Conservation (phyloP, 495 filamentous ascomycete species). For the Tuber magnatum region DNA sequence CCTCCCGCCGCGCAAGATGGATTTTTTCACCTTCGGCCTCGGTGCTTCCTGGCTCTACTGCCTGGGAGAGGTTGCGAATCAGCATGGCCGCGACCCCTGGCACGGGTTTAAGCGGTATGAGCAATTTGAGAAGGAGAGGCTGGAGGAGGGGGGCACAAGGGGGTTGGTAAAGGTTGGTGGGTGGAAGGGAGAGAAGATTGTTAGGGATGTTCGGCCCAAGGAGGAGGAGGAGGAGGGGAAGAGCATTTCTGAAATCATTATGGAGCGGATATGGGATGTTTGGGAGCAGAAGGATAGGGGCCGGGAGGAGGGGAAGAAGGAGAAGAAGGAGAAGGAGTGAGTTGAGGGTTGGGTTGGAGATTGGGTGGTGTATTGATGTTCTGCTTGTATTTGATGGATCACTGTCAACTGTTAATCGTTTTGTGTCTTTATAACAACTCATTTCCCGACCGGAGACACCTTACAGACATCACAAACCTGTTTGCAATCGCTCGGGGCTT, state of each 20-base stretch:
- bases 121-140: conserved; percentile 36
- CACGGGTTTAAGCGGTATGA: conserved; percentile 45
- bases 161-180: conserved; percentile 34
- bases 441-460: neutral
- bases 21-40: conserved; percentile 58
- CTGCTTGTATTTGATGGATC: neutral
- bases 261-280: conserved; percentile 78
- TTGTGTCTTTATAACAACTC: neutral
- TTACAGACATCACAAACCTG: neutral
- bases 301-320: conserved; percentile 32
- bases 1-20: conserved; percentile 75
- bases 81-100: conserved; percentile 46
- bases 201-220: conserved; percentile 63
- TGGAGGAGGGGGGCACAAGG: conserved; percentile 24
- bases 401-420: neutral
- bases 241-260: conserved; percentile 74
- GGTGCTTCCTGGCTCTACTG: conserved; percentile 53
- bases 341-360: conserved; percentile 10
- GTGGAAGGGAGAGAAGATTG: conserved; percentile 52
- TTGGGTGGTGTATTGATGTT: neutral
- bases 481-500: neutral
- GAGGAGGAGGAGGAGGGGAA: conserved; percentile 67
- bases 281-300: conserved; percentile 46
- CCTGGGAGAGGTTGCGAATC: conserved; percentile 58
- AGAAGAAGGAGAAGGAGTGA: conserved; percentile 12